Evolutionary conservation across 2,329 filamentous ascomycete genomes (phyloP).

Genomic region (Trichophyton schoenleinii): DNA sequence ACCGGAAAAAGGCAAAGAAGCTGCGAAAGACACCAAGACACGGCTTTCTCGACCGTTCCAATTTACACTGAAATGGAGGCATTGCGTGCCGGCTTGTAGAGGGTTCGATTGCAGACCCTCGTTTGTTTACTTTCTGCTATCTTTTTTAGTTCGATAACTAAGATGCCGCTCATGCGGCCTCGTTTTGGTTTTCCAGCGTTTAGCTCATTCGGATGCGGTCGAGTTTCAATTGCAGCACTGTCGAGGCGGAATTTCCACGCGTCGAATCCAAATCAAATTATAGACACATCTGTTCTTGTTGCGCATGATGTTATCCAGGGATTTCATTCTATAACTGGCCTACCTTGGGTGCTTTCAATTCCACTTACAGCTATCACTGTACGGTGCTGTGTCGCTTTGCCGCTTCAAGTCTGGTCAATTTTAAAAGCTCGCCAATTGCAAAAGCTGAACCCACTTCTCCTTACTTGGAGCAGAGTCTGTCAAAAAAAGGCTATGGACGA

Average conservation of each 20-base stretch:
- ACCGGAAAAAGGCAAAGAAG: neutral
- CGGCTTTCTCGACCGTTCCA: neutral
- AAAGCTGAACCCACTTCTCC: slow-evolving; percentile 33
- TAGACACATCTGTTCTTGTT: slow-evolving; percentile 33
- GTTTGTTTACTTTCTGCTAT: neutral
- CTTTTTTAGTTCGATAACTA: neutral
- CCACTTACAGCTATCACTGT: slow-evolving; percentile 43
- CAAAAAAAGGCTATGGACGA: slow-evolving; percentile 1
- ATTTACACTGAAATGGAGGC: neutral
- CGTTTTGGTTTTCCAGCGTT: neutral
- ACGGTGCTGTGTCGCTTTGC: slow-evolving; percentile 37
- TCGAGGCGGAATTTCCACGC: slow-evolving; percentile 35
- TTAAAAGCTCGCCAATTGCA: slow-evolving; percentile 28
- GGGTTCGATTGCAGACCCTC: neutral
- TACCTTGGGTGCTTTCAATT: slow-evolving; percentile 45
- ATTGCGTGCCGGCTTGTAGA: neutral
- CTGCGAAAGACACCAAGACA: neutral
- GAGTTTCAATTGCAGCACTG: neutral
- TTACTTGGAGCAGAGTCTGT: slow-evolving; percentile 22
- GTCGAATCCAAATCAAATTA: slow-evolving; percentile 30
- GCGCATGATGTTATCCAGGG: slow-evolving; percentile 37
- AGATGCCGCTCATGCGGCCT: neutral
- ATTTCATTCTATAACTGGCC: slow-evolving; percentile 38
- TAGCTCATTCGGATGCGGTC: neutral
- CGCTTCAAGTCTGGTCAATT: slow-evolving; percentile 35